These are phyloP conservation scores for Dothiorella sarmentorum DNA, from an alignment of 2,329 filamentous ascomycete genomes.

Conservation along the genomic window DNA sequence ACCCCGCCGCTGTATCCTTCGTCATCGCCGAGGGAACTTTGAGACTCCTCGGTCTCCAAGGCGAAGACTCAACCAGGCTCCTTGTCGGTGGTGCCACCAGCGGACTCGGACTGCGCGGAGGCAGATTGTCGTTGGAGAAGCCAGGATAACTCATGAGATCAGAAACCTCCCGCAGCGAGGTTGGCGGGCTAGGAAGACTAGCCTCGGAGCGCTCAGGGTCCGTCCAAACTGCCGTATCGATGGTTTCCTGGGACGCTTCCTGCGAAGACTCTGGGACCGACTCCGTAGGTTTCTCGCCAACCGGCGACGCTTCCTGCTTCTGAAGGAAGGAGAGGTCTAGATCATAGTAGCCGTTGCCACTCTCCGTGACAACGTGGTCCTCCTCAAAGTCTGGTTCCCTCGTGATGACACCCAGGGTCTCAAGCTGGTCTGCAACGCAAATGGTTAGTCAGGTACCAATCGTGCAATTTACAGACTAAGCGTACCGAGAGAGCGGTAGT, in stretches of 20 bases:
- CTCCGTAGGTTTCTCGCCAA: not conserved
- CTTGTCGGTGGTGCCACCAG: not conserved
- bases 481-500: conserved; percentile 32
- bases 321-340: conserved; percentile 8
- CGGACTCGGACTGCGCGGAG: not conserved
- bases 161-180: not conserved
- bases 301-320: not conserved
- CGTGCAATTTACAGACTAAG: not conserved
- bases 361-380: not conserved
- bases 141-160: not conserved
- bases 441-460: not conserved
- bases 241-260: not conserved
- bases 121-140: not conserved
- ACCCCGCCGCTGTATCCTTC: not conserved
- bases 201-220: not conserved
- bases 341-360: conserved; percentile 4
- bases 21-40: not conserved
- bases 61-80: not conserved
- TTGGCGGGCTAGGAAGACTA: not conserved
- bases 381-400: not conserved
- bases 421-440: conserved; percentile 15
- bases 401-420: conserved; percentile 12
- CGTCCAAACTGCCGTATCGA: not conserved
- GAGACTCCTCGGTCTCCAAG: not conserved
- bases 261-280: not conserved